Evolutionary conservation across 2,329 filamentous ascomycete genomes (phyloP), one percentile per base, ranked within the genome.

Genomic region (Aspergillus eucalypticola): DNA sequence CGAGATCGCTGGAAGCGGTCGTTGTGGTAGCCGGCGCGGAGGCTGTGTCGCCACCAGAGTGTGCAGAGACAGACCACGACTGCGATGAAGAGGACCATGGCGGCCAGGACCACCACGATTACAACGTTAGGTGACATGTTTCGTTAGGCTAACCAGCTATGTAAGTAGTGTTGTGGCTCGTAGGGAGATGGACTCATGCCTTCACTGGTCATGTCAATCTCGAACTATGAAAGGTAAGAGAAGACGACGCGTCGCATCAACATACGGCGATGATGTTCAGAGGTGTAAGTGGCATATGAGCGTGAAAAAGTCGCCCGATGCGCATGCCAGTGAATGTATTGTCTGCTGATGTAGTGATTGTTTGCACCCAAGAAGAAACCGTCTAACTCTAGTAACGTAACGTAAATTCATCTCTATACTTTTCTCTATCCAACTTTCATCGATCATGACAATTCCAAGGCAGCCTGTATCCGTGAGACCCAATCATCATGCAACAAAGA

Each of bases 401-500:
- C 44, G 11, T 21, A 32, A 54, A 56, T 50, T 27, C 38, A 29
- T 56, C 54, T 56, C 51, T 67, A 63, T 57, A 63, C 59, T 69
- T 67, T 64, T 69, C 11, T 68, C 58, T 70, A 66, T 62, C 54
- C 50, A 44, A 10, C 35, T 38, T 38, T 35, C 17, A 42, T 21
- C 10, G 11, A 44, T 63, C 58, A 65, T 49, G 17, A 56, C 10
- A 17, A 35, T 55, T 61, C 59, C 50, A 73, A 57, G 25, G 68
- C 69, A 29, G 53, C 56, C 58, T 68, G 57, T 27, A 78, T 71
- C 58, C 68, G 67, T 6, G 46, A 59, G 38, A 76, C 51, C 73
- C 73, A 76, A 38, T 72, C 66, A 56, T 68, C 64, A 67, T 76
- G 74, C 19, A 77, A 49, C 19, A 61, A 67, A 1, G 66, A 66